A percentile compares a stretch with the other conserved stretches of the same genome.
Evolutionary conservation across 1,139 yeast species (phyloP).

Genomic region (Yamadazyma conglobata): DNA sequence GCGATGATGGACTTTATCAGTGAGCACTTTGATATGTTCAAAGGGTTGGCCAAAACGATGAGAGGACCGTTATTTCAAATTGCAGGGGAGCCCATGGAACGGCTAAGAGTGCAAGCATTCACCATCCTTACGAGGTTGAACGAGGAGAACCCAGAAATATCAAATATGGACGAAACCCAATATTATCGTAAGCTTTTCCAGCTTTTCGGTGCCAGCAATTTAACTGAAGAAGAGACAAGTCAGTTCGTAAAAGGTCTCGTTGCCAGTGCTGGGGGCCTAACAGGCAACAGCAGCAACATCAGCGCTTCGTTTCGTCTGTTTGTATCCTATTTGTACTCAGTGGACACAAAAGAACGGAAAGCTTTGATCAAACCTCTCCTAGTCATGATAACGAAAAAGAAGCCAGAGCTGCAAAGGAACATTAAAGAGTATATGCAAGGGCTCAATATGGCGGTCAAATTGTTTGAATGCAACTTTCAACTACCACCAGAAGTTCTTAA

Average conservation of each 20-base stretch:
- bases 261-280: conserved; percentile 58
- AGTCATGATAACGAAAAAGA: conserved; percentile 16
- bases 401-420: conserved; percentile 9
- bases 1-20: conserved; percentile 43
- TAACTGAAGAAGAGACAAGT: conserved; percentile 1
- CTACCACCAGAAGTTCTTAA: conserved; percentile 29
- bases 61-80: conserved; percentile 44
- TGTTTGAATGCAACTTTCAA: conserved; percentile 31
- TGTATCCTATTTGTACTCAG: conserved; percentile 26
- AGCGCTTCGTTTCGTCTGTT: conserved; percentile 44
- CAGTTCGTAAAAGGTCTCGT: conserved; percentile 57
- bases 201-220: conserved; percentile 12
- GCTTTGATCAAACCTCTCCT: conserved; percentile 13
- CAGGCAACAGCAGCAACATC: conserved; percentile 50
- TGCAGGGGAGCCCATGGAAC: conserved; percentile 40
- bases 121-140: conserved; percentile 3
- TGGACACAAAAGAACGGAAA: conserved; percentile 12
- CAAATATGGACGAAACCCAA: conserved; percentile 5
- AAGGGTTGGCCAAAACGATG: neutral
- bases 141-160: neutral
- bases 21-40: conserved; percentile 12
- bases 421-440: conserved; percentile 13
- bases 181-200: conserved; percentile 28
- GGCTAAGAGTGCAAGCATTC: conserved; percentile 27
- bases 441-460: conserved; percentile 28